Evolutionary conservation across 352 stramenopile genomes (phyloP), one percentile per base, ranked within the genome.

Genomic region (Halophytophthora polymorphica): DNA sequence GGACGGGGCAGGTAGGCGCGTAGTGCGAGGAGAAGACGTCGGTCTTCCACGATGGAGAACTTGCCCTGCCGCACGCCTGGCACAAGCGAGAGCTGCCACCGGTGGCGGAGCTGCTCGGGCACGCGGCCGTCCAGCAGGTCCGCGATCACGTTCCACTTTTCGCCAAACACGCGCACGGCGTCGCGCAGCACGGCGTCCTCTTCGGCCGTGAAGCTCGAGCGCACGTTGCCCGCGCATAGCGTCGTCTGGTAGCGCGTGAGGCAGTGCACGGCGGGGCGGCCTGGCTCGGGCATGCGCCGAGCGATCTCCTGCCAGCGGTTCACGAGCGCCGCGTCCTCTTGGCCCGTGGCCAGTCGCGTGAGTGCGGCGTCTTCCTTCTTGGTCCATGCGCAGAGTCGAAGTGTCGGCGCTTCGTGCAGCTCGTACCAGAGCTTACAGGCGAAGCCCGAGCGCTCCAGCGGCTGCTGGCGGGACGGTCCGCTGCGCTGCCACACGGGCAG

Each of bases 91-190:
- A 77, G 65, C 53, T 90, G 80, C 77, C 77, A 90, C 0, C 80
- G 77, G 43, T 88, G 77, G n/a, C 77, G 75, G 29, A 90, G 68
- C 53, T 90, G 80, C 66, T 90, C 80, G 2, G 80, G 58, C 19
- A 90, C 66, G 18, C 77, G 77, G 1, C 75, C 80, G 42, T 90
- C 80, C 61, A 90, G 66, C 23, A 90, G 68, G 44, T 88, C 80
- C 2, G 80, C 80, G 57, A 90, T 85, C 44, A 87, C 74, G 15
- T 83, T 86, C 77, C 77, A 90, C 37, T 82, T 82, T 49, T 90
- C 80, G n/a, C 80, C 80, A 53, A 90, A 88, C 6, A 89, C 66
- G 3, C 64, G 50, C 2, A 90, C 71, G 15, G 72, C 75, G 40
- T 82, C 43, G 1, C 56, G 62, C n/a, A 86, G 51, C n/a, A 78